Evolutionary conservation across 108 stramenopile genomes (phyloP).

Genomic region (Cyclotella baltica): DNA sequence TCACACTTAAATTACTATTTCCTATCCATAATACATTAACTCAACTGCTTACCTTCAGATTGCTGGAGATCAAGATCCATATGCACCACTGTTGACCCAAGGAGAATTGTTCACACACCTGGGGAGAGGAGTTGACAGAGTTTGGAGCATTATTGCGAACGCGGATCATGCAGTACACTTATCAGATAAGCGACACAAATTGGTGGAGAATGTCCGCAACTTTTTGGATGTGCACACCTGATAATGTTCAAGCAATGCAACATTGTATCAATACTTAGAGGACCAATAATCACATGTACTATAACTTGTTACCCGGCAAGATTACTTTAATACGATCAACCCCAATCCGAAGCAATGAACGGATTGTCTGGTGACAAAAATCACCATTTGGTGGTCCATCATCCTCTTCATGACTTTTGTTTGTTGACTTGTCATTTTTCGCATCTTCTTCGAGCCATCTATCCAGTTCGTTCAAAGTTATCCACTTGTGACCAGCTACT

Average conservation of each 20-base stretch:
- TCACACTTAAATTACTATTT: not conserved
- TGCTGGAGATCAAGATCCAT: constrained; percentile 86
- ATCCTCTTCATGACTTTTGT: constrained; percentile 25
- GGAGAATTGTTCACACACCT: constrained; percentile 77
- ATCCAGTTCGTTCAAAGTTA: constrained; percentile 33
- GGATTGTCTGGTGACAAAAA: constrained; percentile 53
- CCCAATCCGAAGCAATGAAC: constrained; percentile 37
- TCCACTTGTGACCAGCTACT: constrained; percentile 51
- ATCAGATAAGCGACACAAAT: constrained; percentile 69
- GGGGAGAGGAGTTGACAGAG: constrained; percentile 72
- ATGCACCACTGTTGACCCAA: constrained; percentile 71
- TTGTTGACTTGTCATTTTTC: not conserved
- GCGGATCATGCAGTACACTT: constrained; percentile 89
- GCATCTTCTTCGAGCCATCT: constrained; percentile 44
- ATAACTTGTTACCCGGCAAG: not conserved
- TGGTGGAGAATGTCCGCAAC: constrained; percentile 64
- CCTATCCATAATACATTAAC: not conserved
- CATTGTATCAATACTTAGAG: too few relatives aligned
- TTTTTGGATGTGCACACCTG: constrained; percentile 29
- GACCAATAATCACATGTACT: too few relatives aligned
- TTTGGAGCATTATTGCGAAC: constrained; percentile 85
- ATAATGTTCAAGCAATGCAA: too few relatives aligned
- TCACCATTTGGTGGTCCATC: constrained; percentile 47
- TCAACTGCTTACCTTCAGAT: constrained; percentile 22
- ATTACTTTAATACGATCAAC: constrained; percentile 29